Conservation (phyloP, 1,139 yeast genomes). For the Scheffersomyces illinoinensis region DNA sequence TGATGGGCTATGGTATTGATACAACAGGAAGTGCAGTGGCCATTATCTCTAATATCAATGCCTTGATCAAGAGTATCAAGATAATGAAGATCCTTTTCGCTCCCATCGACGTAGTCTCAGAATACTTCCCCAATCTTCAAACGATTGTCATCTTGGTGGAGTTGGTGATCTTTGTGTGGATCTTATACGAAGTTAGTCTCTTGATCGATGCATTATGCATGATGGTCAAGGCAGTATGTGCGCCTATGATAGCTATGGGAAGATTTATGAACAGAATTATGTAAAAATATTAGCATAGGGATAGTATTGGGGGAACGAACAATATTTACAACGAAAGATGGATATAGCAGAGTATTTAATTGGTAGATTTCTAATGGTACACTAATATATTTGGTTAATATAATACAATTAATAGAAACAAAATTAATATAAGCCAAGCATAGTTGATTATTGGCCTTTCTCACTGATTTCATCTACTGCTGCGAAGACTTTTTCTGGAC, state of each 20-base stretch:
- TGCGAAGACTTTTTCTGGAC: conserved; percentile 8
- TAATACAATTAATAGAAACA: not conserved
- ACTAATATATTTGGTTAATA: not conserved
- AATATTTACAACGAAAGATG: not conserved
- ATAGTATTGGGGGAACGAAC: not conserved
- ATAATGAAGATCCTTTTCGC: conserved; percentile 42
- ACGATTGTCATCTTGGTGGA: conserved; percentile 42
- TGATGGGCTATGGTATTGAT: not conserved
- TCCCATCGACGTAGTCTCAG: conserved; percentile 44
- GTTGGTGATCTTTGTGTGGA: conserved; percentile 42
- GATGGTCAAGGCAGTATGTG: conserved; percentile 50
- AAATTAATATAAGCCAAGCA: not conserved
- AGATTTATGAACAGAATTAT: conserved; percentile 45
- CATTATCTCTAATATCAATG: conserved; percentile 28
- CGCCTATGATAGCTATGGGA: conserved; percentile 52
- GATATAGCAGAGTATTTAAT: not conserved
- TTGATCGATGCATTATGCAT: conserved; percentile 48
- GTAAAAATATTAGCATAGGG: conserved; percentile 8
- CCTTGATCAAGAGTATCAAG: conserved; percentile 36
- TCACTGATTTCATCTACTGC: not conserved
- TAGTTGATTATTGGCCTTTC: not conserved
- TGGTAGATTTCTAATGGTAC: not conserved
- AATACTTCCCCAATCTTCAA: conserved; percentile 40
- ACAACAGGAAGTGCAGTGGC: conserved; percentile 6
- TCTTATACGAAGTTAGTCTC: conserved; percentile 43